Percentiles rank a stretch among this genome's conserved stretches.
Evolutionary conservation across 208 protist species (phyloP).

Genomic region (Acanthamoeba triangularis): DNA sequence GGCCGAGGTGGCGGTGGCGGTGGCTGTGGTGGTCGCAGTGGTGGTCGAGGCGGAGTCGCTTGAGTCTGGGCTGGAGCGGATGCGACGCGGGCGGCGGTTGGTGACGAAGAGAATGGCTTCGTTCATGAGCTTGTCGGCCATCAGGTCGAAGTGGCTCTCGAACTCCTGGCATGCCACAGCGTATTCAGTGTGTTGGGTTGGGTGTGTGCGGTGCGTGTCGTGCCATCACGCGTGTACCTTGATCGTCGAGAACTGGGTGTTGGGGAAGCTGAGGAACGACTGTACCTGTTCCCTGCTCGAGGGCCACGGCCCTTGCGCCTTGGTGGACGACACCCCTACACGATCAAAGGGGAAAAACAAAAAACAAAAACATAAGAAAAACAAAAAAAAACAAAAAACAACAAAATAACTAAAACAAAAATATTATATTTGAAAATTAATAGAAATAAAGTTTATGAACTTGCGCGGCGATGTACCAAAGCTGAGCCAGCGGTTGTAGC

Average conservation of each 20-base stretch:
- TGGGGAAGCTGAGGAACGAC: conserved; percentile 36
- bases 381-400: too few species aligned
- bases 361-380: too few species aligned
- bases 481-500: conserved; percentile 37
- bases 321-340: not conserved
- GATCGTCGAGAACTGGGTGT: not conserved
- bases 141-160: conserved; percentile 27
- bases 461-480: conserved; percentile 30
- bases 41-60: not conserved
- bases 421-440: too few species aligned
- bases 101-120: conserved; percentile 10
- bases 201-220: too few species aligned
- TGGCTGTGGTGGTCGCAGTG: not conserved
- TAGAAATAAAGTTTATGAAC: too few species aligned
- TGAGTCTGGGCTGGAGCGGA: not conserved
- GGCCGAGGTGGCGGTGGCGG: not conserved
- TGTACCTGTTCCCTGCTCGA: conserved; percentile 21
- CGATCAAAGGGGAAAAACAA: too few species aligned
- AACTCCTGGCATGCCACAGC: not conserved
- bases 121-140: conserved; percentile 71
- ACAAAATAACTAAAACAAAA: too few species aligned
- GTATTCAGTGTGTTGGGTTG: not conserved
- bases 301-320: not conserved
- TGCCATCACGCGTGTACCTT: not conserved
- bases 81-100: not conserved